Percentiles rank a stretch among this genome's conserved stretches.
Evolutionary conservation across 1,284 basidiomycete species (phyloP).

Genomic region (Meira nashicola): DNA sequence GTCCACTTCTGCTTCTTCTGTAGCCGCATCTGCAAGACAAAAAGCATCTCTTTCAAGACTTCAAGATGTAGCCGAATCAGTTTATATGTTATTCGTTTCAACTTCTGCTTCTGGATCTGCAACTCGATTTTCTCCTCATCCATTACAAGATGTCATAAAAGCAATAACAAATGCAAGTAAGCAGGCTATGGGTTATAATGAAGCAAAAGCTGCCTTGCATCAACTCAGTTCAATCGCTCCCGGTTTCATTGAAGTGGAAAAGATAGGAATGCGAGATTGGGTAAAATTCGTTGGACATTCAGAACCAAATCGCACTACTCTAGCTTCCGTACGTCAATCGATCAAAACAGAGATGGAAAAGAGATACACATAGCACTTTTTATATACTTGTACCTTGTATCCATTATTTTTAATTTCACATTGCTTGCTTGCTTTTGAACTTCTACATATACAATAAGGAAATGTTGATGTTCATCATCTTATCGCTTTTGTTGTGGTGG

Average conservation of each 20-base stretch:
- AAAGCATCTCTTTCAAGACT: constrained; percentile 28
- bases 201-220: constrained; percentile 26
- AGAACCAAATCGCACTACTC: not conserved
- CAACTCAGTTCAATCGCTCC: constrained; percentile 23
- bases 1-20: constrained; percentile 7
- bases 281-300: constrained; percentile 6
- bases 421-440: no score
- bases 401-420: no score
- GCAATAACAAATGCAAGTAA: constrained; percentile 25
- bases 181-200: constrained; percentile 25
- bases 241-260: constrained; percentile 30
- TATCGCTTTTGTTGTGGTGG: no score
- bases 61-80: constrained; percentile 27
- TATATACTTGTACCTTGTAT: no score
- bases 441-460: no score
- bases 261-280: constrained; percentile 9
- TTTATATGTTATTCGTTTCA: constrained; percentile 38
- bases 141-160: constrained; percentile 28
- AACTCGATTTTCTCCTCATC: constrained; percentile 35
- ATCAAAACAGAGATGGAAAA: no score
- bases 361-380: no score
- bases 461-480: no score
- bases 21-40: constrained; percentile 21
- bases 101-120: constrained; percentile 26
- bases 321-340: no score